phyloP scores from a whole-genome alignment of 2,329 filamentous ascomycete species.

The Trichoderma simmonsii region DNA sequence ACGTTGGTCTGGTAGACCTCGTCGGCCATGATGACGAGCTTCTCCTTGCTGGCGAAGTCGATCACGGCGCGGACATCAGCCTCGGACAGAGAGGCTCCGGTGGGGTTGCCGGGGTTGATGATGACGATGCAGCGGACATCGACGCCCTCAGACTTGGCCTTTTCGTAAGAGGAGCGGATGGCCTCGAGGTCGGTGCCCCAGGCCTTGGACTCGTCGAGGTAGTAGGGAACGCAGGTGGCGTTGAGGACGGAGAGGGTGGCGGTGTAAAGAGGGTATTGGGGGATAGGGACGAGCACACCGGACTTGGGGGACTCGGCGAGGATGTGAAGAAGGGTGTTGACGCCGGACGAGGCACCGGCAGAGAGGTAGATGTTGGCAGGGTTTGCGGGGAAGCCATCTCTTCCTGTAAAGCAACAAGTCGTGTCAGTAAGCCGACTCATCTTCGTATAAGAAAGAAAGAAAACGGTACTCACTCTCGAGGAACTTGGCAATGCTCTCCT shows the following conservation, averaged over 20 bases:
- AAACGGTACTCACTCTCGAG: slow-evolving; percentile 67
- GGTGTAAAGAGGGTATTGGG: slow-evolving; percentile 97
- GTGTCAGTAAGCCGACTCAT: slow-evolving; percentile 10
- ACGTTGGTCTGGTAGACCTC: slow-evolving; percentile 99
- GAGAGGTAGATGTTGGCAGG: slow-evolving; percentile 84
- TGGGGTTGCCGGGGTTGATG: slow-evolving; percentile 98
- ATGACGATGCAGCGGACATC: slow-evolving; percentile 92
- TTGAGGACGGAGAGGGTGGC: slow-evolving; percentile 84
- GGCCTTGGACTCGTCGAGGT: slow-evolving; percentile 77
- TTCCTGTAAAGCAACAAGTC: slow-evolving; percentile 44
- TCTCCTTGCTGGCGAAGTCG: slow-evolving; percentile 79
- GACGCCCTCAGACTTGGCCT: slow-evolving; percentile 71
- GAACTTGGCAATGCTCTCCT: slow-evolving; percentile 86
- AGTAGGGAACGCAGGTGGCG: slow-evolving; percentile 86
- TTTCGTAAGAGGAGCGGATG: slow-evolving; percentile 69
- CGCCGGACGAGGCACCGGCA: slow-evolving; percentile 86
- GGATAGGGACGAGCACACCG: slow-evolving; percentile 90
- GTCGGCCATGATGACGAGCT: slow-evolving; percentile 87
- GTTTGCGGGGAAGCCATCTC: slow-evolving; percentile 84
- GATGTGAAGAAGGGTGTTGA: slow-evolving; percentile 88
- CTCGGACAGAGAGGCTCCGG: slow-evolving; percentile 77
- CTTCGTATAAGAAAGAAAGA: not conserved
- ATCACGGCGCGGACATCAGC: slow-evolving; percentile 81
- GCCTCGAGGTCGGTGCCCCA: slow-evolving; percentile 87
- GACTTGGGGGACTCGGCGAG: slow-evolving; percentile 75